Evolutionary conservation across 352 stramenopile genomes (phyloP).

Genomic region (Globisporangium irregulare): DNA sequence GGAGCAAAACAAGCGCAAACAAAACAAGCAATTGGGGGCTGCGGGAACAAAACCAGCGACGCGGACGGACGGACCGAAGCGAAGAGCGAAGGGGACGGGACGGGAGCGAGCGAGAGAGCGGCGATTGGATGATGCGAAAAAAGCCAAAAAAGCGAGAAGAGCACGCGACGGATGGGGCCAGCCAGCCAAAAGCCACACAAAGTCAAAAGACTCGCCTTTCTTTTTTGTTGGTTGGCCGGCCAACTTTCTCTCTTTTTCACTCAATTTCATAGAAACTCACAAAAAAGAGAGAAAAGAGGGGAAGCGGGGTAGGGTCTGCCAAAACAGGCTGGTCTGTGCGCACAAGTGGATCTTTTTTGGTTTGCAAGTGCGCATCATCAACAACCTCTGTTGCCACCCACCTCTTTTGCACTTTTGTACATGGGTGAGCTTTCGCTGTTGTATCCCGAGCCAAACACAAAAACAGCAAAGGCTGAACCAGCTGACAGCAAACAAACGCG

Average conservation of each 20-base stretch:
- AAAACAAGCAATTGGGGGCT: not conserved
- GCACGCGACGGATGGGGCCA: not conserved
- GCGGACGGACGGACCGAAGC: not conserved
- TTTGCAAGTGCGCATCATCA: not conserved
- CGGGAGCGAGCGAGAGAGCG: not conserved
- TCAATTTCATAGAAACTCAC: not conserved
- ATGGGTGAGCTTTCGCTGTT: not conserved
- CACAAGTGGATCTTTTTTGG: not conserved
- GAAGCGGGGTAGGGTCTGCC: not conserved
- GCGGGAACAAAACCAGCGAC: not conserved
- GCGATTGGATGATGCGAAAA: conserved; percentile 4
- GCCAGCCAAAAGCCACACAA: not conserved
- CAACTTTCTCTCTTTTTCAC: not conserved
- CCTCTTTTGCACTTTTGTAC: not conserved
- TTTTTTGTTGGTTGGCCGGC: not conserved
- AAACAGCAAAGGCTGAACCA: no score
- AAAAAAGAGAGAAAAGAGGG: not conserved
- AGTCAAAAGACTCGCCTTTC: not conserved
- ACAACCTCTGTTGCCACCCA: not conserved
- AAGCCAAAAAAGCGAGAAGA: not conserved
- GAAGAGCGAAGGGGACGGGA: not conserved
- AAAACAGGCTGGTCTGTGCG: not conserved
- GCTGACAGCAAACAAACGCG: not conserved
- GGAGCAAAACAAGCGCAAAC: not conserved
- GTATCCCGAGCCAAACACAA: not conserved